Conservation (phyloP, 2,329 filamentous ascomycete genomes). For the Metarhizium guizhouense region DNA sequence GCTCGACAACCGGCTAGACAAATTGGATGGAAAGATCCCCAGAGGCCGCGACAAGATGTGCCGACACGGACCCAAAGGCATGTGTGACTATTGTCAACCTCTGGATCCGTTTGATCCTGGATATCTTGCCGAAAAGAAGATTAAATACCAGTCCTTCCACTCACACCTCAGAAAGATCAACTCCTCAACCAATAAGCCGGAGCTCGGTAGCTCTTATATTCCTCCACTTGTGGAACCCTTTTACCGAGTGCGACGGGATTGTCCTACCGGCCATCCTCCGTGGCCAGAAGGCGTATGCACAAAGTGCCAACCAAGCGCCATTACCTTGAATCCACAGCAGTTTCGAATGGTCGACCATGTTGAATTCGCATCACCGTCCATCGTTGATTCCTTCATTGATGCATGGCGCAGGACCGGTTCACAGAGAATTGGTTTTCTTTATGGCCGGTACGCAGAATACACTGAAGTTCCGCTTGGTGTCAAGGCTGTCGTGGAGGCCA, state of each 20-base stretch:
- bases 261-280: conserved; percentile 82
- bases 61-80: conserved; percentile 89
- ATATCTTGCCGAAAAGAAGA: conserved; percentile 90
- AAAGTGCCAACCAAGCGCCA: conserved; percentile 95
- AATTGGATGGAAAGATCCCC: conserved; percentile 79
- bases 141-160: conserved; percentile 97
- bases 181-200: conserved; percentile 90
- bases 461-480: conserved; percentile 85
- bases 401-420: conserved; percentile 81
- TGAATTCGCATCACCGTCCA: conserved; percentile 76
- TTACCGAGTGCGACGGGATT: conserved; percentile 80
- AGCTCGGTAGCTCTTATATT: conserved; percentile 90
- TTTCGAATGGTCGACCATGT: conserved; percentile 98
- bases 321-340: conserved; percentile 84
- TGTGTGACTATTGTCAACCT: conserved; percentile 99
- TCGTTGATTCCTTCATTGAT: conserved; percentile 85
- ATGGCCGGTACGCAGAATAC: conserved; percentile 86
- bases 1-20: conserved; percentile 80
- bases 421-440: conserved; percentile 83
- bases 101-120: conserved; percentile 86
- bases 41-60: conserved; percentile 82
- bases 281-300: conserved; percentile 97
- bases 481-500: conserved; percentile 92
- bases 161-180: conserved; percentile 92
- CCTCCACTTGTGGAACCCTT: conserved; percentile 89